Evolutionary conservation across 805 yeast genomes (phyloP).

Genomic region (Candida sonorensis): DNA sequence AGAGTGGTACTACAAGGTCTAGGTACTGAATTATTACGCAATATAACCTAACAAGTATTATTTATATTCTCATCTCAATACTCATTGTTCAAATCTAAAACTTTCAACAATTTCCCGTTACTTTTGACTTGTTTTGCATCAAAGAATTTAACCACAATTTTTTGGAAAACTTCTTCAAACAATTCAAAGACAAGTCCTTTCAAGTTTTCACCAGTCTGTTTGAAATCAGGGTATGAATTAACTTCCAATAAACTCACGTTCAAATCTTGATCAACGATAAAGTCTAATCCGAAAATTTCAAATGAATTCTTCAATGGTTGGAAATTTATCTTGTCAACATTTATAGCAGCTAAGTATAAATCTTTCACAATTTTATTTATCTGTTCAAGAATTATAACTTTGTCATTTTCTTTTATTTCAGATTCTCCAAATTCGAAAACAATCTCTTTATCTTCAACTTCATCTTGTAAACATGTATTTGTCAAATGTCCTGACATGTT

Average conservation of each 20-base stretch:
- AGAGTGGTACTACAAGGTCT: no score
- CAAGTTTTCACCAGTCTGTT: slow-evolving; percentile 82
- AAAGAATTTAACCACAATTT: slow-evolving; percentile 45
- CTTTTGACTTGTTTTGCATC: slow-evolving; percentile 7
- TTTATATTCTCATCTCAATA: no score
- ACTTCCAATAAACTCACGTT: slow-evolving; percentile 69
- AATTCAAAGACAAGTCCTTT: slow-evolving; percentile 59
- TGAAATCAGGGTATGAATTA: slow-evolving; percentile 93
- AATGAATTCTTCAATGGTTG: slow-evolving; percentile 74
- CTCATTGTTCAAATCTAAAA: slow-evolving; percentile 33
- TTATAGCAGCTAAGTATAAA: slow-evolving; percentile 71
- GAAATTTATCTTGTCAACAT: slow-evolving; percentile 79
- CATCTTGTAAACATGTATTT: slow-evolving; percentile 80
- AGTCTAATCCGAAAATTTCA: slow-evolving; percentile 88
- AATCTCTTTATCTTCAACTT: slow-evolving; percentile 22
- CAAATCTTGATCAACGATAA: slow-evolving; percentile 54
- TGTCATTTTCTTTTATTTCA: slow-evolving; percentile 27
- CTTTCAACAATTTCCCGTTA: no score
- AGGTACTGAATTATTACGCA: no score
- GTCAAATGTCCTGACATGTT: slow-evolving; percentile 77
- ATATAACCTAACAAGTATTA: no score
- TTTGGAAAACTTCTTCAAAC: slow-evolving; percentile 48
- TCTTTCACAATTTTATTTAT: slow-evolving; percentile 62
- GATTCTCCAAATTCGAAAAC: slow-evolving; percentile 66
- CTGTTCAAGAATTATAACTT: slow-evolving; percentile 39